Evolutionary conservation across 2,329 filamentous ascomycete genomes (phyloP).

Genomic region (Coniochaeta hoffmannii): DNA sequence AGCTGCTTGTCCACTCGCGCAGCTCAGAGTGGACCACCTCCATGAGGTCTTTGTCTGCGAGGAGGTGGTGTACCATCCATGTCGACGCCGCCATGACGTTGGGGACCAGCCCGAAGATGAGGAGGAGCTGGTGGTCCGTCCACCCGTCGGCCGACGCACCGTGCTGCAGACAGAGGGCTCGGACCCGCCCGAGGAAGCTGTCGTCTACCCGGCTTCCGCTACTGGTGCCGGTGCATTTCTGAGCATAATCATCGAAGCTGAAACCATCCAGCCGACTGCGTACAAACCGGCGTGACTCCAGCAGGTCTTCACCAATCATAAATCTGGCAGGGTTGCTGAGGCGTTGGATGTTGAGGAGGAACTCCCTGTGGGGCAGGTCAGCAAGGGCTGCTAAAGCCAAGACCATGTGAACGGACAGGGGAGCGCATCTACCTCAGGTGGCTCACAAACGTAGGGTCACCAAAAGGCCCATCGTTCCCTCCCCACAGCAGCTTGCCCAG

Average conservation of each 20-base stretch:
- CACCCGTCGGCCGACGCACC: slow-evolving; percentile 7
- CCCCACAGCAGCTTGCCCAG: slow-evolving; percentile 8
- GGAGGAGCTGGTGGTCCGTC: slow-evolving; percentile 9
- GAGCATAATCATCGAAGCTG: not conserved
- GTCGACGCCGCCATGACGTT: slow-evolving; percentile 7
- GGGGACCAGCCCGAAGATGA: slow-evolving; percentile 7
- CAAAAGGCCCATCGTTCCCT: slow-evolving; percentile 2
- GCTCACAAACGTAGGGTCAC: not conserved
- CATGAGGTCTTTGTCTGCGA: not conserved
- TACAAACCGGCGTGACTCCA: slow-evolving; percentile 4
- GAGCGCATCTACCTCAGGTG: slow-evolving; percentile 1
- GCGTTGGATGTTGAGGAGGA: slow-evolving; percentile 3
- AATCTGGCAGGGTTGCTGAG: slow-evolving; percentile 5
- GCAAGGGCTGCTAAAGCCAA: not conserved
- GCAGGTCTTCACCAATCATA: not conserved
- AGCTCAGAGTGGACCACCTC: slow-evolving; percentile 1
- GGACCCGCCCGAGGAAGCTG: not conserved
- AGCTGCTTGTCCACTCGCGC: not conserved
- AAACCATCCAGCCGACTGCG: not conserved
- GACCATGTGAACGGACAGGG: not conserved
- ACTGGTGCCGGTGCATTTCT: not conserved
- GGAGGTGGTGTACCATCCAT: slow-evolving; percentile 8
- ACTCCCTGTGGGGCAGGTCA: not conserved
- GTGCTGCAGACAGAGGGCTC: not conserved
- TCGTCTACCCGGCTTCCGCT: not conserved